phyloP scores from a whole-genome alignment of 345 rosid species.

The Psidium friedrichsthalianum region DNA sequence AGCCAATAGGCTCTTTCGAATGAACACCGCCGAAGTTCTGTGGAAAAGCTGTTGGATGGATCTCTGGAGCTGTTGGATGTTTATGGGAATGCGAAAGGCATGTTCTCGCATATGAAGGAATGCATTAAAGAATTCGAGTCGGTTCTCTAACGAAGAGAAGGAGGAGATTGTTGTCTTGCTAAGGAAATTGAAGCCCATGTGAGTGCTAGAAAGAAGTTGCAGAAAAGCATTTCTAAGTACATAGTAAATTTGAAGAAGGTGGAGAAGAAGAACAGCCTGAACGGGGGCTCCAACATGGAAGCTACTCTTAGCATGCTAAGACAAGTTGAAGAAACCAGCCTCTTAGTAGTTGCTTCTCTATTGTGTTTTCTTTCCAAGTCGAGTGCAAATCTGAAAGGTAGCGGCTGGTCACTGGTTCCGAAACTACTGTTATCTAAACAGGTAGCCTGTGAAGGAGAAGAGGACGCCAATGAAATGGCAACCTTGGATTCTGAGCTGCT shows the following conservation, averaged over 20 bases:
- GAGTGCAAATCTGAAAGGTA: conserved; percentile 2
- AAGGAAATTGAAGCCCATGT: conserved; percentile 8
- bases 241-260: conserved; percentile 5
- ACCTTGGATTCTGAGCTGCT: conserved; percentile 3
- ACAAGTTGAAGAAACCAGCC: conserved; percentile 18
- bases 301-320: conserved; percentile 6
- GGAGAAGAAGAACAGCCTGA: neutral
- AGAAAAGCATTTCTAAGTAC: conserved; percentile 4
- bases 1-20: conserved; percentile 5
- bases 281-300: neutral
- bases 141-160: conserved; percentile 19
- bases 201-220: conserved; percentile 13
- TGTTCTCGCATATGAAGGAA: conserved; percentile 18
- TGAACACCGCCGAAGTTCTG: neutral
- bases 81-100: conserved; percentile 23
- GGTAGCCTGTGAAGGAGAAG: neutral
- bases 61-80: conserved; percentile 27
- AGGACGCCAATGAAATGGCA: neutral
- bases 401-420: conserved; percentile 2
- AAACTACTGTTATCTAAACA: conserved; percentile 12
- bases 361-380: neutral
- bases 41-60: conserved; percentile 28
- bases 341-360: neutral
- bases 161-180: neutral
- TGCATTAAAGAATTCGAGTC: conserved; percentile 17